Evolutionary conservation across 352 stramenopile genomes (phyloP).

Genomic region (Achlya hypogyna): DNA sequence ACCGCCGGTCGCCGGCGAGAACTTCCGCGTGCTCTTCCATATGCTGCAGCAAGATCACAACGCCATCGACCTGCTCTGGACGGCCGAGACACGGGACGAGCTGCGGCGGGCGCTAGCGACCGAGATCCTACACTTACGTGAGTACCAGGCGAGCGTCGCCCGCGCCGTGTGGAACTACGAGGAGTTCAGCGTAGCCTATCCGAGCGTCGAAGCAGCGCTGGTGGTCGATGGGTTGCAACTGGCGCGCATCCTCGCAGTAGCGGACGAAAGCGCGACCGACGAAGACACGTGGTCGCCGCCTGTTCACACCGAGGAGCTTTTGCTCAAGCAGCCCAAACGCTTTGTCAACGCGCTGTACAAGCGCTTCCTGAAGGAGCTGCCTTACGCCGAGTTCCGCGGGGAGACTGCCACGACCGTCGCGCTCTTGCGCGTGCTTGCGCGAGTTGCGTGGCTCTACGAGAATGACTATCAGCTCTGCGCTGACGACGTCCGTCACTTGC

Average conservation of each 20-base stretch:
- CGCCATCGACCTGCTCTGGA: conserved; percentile 92
- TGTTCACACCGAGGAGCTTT: conserved; percentile 44
- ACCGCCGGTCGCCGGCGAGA: conserved; percentile 42
- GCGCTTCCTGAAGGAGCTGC: conserved; percentile 65
- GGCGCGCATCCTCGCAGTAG: conserved; percentile 47
- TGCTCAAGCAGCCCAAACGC: conserved; percentile 36
- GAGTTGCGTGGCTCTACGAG: conserved; percentile 39
- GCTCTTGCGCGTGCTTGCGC: conserved; percentile 51
- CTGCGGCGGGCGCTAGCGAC: conserved; percentile 74
- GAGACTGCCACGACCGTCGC: conserved; percentile 51
- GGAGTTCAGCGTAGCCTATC: conserved; percentile 90
- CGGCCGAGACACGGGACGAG: conserved; percentile 79
- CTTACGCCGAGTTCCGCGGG: conserved; percentile 52
- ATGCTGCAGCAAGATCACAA: conserved; percentile 88
- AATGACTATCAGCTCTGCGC: conserved; percentile 23
- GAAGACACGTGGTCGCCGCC: conserved; percentile 45
- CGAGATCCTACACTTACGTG: conserved; percentile 76
- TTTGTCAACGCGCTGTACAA: conserved; percentile 58
- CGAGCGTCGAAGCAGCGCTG: conserved; percentile 78
- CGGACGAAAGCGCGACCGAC: too few relatives aligned
- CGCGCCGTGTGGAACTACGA: conserved; percentile 94
- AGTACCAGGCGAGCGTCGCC: conserved; percentile 60
- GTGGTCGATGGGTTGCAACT: conserved; percentile 88
- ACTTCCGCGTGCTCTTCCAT: conserved; percentile 94
- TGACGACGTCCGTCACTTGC: conserved; percentile 62